Evolutionary conservation across 352 stramenopile species (phyloP).

Genomic region (Nothophytophthora sp.): DNA sequence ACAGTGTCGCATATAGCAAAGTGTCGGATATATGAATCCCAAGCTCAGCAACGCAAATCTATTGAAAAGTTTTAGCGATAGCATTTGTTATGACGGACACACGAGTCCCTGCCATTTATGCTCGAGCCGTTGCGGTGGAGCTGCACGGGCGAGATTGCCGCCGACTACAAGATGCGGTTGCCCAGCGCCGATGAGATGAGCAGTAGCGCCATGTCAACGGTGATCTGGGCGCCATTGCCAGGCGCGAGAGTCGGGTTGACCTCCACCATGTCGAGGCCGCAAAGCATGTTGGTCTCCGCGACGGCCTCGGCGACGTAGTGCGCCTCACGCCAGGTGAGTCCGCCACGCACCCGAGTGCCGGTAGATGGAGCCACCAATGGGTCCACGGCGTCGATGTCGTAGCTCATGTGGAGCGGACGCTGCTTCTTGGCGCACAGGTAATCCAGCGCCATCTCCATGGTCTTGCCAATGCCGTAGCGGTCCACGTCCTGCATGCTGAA

Average conservation of each 20-base stretch:
- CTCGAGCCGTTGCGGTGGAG: no score
- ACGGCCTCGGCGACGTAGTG: slow-evolving; percentile 96
- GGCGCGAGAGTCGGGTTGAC: slow-evolving; percentile 93
- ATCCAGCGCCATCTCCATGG: slow-evolving; percentile 97
- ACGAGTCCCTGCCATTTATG: no score
- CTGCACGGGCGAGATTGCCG: neutral
- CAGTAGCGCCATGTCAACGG: slow-evolving; percentile 92
- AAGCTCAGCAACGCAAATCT: no score
- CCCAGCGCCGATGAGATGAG: slow-evolving; percentile 93
- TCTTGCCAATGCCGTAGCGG: slow-evolving; percentile 94
- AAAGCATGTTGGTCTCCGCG: slow-evolving; percentile 88
- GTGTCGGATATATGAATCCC: neutral
- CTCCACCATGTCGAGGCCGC: slow-evolving; percentile 95
- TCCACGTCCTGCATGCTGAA: slow-evolving; percentile 98
- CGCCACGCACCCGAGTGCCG: slow-evolving; percentile 94
- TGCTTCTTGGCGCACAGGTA: slow-evolving; percentile 89
- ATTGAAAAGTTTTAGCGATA: no score
- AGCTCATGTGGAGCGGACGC: slow-evolving; percentile 95
- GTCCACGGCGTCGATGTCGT: slow-evolving; percentile 98
- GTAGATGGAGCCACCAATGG: slow-evolving; percentile 95
- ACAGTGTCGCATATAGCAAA: neutral
- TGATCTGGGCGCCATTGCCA: slow-evolving; percentile 87
- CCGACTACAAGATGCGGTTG: slow-evolving; percentile 88
- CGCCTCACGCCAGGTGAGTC: slow-evolving; percentile 96
- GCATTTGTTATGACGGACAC: no score